Conservation (phyloP, 2,329 filamentous ascomycete genomes). For the Ophiostoma perfectum region DNA sequence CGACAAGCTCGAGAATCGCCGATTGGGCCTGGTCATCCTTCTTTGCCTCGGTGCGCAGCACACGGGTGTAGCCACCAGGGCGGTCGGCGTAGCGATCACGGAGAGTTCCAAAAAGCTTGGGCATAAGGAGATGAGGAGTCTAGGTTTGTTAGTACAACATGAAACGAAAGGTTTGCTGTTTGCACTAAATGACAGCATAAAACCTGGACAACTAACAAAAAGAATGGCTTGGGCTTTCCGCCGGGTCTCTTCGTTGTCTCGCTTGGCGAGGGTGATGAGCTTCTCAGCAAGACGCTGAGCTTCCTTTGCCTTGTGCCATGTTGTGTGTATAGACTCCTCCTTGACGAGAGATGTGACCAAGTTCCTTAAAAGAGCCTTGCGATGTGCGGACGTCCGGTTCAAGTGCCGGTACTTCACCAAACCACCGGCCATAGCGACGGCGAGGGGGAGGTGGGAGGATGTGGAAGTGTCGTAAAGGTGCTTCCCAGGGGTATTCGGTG, state of each 20-base stretch:
- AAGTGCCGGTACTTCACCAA: conserved; percentile 84
- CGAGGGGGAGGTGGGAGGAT: background rate
- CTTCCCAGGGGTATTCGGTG: background rate
- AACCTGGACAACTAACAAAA: conserved; percentile 56
- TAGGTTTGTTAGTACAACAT: conserved; percentile 32
- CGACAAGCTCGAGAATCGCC: conserved; percentile 90
- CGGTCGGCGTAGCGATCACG: conserved; percentile 70
- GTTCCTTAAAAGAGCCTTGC: conserved; percentile 89
- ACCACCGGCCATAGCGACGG: conserved; percentile 69
- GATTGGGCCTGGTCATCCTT: conserved; percentile 77
- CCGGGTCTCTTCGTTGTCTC: conserved; percentile 76
- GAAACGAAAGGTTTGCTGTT: background rate
- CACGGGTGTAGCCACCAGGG: conserved; percentile 89
- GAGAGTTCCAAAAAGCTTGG: conserved; percentile 83
- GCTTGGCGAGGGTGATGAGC: conserved; percentile 88
- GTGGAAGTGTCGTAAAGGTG: background rate
- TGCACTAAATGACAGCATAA: background rate
- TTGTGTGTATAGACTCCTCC: conserved; percentile 89
- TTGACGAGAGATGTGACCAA: conserved; percentile 91
- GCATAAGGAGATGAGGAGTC: conserved; percentile 64
- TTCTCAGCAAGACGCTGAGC: conserved; percentile 90
- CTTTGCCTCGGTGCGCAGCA: conserved; percentile 83
- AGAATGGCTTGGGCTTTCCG: conserved; percentile 73
- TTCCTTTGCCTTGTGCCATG: conserved; percentile 96
- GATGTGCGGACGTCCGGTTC: conserved; percentile 76